Evolutionary conservation across 257 asterid species (phyloP).

Genomic region (Solanum ahanhuiri): DNA sequence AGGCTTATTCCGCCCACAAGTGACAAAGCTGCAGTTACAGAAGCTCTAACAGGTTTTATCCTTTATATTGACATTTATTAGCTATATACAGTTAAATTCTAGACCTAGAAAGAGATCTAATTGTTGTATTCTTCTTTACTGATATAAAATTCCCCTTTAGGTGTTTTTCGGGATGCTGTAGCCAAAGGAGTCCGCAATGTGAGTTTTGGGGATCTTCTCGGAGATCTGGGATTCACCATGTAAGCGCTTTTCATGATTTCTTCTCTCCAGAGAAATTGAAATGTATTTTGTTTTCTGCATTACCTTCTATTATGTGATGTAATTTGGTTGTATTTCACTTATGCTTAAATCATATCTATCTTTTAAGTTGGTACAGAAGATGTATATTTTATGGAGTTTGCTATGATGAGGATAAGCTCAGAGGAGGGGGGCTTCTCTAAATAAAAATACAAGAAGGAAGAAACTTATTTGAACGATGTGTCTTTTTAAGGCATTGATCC

Average conservation of each 20-base stretch:
- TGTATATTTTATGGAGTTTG: background rate
- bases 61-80: background rate
- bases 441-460: background rate
- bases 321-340: background rate
- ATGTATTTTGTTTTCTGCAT: background rate
- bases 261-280: background rate
- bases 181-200: conserved; percentile 72
- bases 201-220: conserved; percentile 91
- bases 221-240: conserved; percentile 86
- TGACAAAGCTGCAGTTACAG: conserved; percentile 76
- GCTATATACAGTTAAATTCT: background rate
- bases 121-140: background rate
- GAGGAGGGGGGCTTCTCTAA: background rate
- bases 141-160: conserved; percentile 31
- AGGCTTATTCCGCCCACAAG: conserved; percentile 95
- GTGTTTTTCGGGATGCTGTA: conserved; percentile 78
- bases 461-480: background rate
- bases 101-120: background rate
- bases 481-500: background rate
- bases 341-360: background rate
- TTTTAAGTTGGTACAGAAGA: background rate
- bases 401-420: background rate
- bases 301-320: background rate
- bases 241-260: conserved; percentile 13
- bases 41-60: conserved; percentile 73